phyloP scores from a whole-genome alignment of 176 grass and related monocot genomes.

The Chrysopogon serrulatus region DNA sequence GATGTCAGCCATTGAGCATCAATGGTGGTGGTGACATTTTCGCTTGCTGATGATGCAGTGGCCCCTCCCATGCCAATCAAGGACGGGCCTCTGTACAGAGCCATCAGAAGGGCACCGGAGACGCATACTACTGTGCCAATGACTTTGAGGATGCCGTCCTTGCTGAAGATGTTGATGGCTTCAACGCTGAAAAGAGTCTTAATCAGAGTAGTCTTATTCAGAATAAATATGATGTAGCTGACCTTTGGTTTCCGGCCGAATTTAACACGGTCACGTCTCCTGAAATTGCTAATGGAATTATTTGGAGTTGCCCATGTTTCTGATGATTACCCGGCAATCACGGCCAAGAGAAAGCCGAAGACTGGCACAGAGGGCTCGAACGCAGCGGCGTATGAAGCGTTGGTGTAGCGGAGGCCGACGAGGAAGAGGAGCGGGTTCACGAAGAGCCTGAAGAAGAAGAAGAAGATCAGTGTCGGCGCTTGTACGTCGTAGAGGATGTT shows the following conservation, averaged over 20 bases:
- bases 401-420: slow-evolving; percentile 77
- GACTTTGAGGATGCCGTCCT: slow-evolving; percentile 48
- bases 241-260: neutral
- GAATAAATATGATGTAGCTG: no score
- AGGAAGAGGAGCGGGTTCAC: slow-evolving; percentile 89
- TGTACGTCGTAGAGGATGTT: no score
- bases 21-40: neutral
- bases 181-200: slow-evolving; percentile 34
- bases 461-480: neutral
- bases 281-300: no score
- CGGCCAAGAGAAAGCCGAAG: slow-evolving; percentile 71
- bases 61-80: slow-evolving; percentile 39
- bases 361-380: slow-evolving; percentile 92
- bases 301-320: no score
- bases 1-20: slow-evolving; percentile 28
- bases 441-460: slow-evolving; percentile 44
- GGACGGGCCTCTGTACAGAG: no score
- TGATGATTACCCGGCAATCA: slow-evolving; percentile 36
- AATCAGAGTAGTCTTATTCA: neutral
- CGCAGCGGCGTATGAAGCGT: slow-evolving; percentile 75
- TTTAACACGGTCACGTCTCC: no score
- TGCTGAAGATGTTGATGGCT: slow-evolving; percentile 50
- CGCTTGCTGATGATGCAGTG: neutral
- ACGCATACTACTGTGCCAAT: no score
- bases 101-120: no score